phyloP scores from a whole-genome alignment of 305 asterid species.

The Fraxinus platypoda region DNA sequence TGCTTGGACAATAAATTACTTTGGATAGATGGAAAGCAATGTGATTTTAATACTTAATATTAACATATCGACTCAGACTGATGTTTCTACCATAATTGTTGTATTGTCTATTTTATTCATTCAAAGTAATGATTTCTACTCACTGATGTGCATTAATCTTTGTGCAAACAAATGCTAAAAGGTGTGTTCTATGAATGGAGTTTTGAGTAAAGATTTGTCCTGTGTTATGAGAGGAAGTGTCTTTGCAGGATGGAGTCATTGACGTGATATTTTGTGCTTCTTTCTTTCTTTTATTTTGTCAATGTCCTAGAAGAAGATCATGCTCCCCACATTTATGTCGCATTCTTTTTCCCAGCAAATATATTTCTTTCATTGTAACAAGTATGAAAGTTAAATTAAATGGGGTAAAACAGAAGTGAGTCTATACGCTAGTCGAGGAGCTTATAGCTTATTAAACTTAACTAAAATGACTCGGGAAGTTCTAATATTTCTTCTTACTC shows the following conservation, averaged over 20 bases:
- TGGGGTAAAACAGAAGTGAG: background rate
- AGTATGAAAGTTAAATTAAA: background rate
- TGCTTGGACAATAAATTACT: background rate
- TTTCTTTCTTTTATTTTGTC: background rate
- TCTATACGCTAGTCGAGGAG: background rate
- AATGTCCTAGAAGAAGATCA: background rate
- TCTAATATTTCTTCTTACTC: background rate
- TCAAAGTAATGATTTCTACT: background rate
- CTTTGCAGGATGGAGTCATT: background rate
- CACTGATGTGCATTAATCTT: background rate
- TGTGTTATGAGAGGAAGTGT: background rate
- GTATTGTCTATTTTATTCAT: background rate
- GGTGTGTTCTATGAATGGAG: background rate
- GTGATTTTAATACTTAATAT: background rate
- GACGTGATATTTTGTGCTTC: background rate
- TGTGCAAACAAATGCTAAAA: background rate
- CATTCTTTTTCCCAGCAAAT: background rate
- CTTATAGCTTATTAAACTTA: background rate
- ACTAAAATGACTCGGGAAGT: background rate
- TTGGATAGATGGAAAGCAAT: background rate
- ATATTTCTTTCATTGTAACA: background rate
- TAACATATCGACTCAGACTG: background rate
- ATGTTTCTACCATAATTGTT: background rate
- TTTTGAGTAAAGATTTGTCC: background rate
- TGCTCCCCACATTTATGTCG: background rate